These are phyloP conservation scores for Xerocomellus intermedius DNA, from an alignment of 768 basidiomycete species.

Conservation along the genomic window DNA sequence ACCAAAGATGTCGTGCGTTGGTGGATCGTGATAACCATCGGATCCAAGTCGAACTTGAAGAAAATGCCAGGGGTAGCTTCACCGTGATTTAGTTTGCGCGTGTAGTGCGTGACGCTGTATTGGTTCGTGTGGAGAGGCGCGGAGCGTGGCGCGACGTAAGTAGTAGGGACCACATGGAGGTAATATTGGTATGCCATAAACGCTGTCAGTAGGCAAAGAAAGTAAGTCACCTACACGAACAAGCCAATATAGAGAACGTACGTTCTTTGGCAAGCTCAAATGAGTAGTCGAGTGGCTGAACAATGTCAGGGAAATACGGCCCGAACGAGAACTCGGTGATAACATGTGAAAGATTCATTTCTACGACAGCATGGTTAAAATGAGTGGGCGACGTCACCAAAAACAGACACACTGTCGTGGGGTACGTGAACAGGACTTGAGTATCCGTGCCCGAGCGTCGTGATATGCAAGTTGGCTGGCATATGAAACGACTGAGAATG, in stretches of 20 bases:
- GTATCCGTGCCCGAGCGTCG: slow-evolving; percentile 94
- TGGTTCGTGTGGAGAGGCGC: slow-evolving; percentile 71
- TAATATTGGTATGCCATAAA: slow-evolving; percentile 95
- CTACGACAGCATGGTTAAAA: slow-evolving; percentile 37
- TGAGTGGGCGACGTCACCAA: neutral
- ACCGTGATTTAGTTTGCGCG: slow-evolving; percentile 69
- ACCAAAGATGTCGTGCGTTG: slow-evolving; percentile 84
- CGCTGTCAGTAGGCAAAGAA: slow-evolving; percentile 40
- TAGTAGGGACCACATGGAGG: slow-evolving; percentile 93
- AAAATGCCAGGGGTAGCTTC: slow-evolving; percentile 90
- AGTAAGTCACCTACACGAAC: neutral
- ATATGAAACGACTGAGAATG: neutral
- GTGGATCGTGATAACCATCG: slow-evolving; percentile 78
- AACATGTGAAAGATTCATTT: slow-evolving; percentile 96
- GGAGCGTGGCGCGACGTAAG: slow-evolving; percentile 76
- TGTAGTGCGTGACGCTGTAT: slow-evolving; percentile 95
- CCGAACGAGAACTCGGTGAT: slow-evolving; percentile 98
- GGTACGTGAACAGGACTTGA: slow-evolving; percentile 83
- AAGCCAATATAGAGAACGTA: slow-evolving; percentile 27
- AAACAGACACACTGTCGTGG: slow-evolving; percentile 63
- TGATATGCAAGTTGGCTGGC: slow-evolving; percentile 90
- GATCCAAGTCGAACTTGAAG: slow-evolving; percentile 98
- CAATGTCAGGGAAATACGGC: slow-evolving; percentile 92
- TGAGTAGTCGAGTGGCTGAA: slow-evolving; percentile 90
- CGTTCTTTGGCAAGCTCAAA: slow-evolving; percentile 71